These are phyloP conservation scores for Syzygium malaccense DNA, from an alignment of 441 rosid species.

Conservation along the genomic window DNA sequence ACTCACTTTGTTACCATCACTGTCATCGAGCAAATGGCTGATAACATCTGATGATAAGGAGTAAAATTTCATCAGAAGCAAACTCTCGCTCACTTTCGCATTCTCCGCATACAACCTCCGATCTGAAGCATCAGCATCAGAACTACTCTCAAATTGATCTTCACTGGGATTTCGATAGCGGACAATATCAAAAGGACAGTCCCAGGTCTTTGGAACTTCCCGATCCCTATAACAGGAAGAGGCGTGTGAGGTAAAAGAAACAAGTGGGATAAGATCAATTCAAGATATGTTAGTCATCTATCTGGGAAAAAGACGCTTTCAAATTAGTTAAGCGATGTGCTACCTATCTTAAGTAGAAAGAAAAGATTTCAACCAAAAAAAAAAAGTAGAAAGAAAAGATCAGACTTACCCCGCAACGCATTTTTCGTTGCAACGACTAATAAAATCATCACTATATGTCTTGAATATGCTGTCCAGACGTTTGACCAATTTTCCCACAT, in stretches of 20 bases:
- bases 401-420: conserved; percentile 5
- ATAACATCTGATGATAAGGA: conserved; percentile 25
- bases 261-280: background rate
- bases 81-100: conserved; percentile 38
- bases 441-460: conserved; percentile 2
- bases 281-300: background rate
- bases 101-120: conserved; percentile 19
- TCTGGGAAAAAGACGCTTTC: background rate
- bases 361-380: background rate
- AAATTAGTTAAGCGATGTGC: background rate
- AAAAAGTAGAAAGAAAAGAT: background rate
- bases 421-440: conserved; percentile 8
- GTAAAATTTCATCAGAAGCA: conserved; percentile 53
- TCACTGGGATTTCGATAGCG: conserved; percentile 9
- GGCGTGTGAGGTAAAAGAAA: background rate
- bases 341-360: background rate
- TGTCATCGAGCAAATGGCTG: conserved; percentile 29
- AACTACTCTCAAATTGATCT: background rate
- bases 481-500: conserved; percentile 5
- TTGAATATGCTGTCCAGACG: conserved; percentile 12
- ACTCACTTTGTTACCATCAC: conserved; percentile 34
- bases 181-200: conserved; percentile 13
- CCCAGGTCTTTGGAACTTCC: conserved; percentile 39
- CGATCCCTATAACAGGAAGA: conserved; percentile 18
- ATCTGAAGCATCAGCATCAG: conserved; percentile 1